A percentile compares a stretch with the other conserved stretches of the same genome.
phyloP scores from a whole-genome alignment of 2,329 filamentous ascomycete genomes.

The Claviceps purpurea region DNA sequence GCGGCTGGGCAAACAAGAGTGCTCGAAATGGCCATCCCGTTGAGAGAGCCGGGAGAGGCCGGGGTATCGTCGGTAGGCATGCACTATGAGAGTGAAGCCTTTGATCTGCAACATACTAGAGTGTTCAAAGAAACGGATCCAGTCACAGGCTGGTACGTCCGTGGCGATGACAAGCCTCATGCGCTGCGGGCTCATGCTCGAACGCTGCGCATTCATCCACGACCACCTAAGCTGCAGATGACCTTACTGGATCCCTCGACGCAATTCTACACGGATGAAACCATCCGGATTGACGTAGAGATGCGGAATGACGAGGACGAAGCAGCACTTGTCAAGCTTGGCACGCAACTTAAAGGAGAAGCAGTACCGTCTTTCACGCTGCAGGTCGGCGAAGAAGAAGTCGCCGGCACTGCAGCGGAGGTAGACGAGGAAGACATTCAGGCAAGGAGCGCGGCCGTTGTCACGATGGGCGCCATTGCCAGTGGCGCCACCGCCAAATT shows the following conservation, averaged over 20 bases:
- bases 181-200: conserved; percentile 36
- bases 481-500: conserved; percentile 29
- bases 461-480: conserved; percentile 33
- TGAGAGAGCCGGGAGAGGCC: conserved; percentile 73
- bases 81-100: conserved; percentile 48
- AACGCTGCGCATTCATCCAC: conserved; percentile 62
- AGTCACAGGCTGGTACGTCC: conserved; percentile 37
- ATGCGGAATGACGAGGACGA: conserved; percentile 75
- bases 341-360: conserved; percentile 52
- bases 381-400: conserved; percentile 20
- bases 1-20: conserved; percentile 53
- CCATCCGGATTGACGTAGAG: conserved; percentile 52
- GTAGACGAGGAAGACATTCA: conserved; percentile 27
- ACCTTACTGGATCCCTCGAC: conserved; percentile 45
- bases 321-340: conserved; percentile 56
- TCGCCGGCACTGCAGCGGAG: conserved; percentile 15
- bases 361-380: conserved; percentile 34
- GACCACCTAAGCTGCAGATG: conserved; percentile 84
- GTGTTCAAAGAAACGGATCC: conserved; percentile 31
- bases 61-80: conserved; percentile 52
- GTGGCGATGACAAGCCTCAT: conserved; percentile 28
- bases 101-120: conserved; percentile 54
- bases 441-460: conserved; percentile 18
- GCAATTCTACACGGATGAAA: conserved; percentile 79
- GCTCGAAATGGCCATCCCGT: conserved; percentile 56